A percentile compares a stretch with the other conserved stretches of the same genome.
Conservation (phyloP, 345 rosid genomes). For the Rhizophora apiculata region DNA sequence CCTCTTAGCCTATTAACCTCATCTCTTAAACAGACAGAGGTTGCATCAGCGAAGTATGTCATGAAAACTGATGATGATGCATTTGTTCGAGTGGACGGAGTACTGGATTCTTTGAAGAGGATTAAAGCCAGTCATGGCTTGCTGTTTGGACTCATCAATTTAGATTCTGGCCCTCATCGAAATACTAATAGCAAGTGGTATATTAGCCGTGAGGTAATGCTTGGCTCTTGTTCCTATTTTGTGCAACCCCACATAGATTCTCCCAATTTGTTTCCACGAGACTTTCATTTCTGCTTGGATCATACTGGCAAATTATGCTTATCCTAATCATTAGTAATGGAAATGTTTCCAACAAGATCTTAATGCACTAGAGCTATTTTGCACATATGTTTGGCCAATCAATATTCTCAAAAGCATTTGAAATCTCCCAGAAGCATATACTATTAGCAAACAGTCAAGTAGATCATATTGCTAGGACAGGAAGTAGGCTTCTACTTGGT, state of each 20-base stretch:
- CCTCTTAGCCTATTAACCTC: slow-evolving; percentile 4
- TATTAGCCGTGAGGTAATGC: slow-evolving; percentile 76
- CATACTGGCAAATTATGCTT: background rate
- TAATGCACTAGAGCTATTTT: too few species aligned
- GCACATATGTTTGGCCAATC: too few species aligned
- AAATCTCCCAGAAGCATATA: background rate
- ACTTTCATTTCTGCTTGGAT: background rate
- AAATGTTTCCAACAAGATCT: too few species aligned
- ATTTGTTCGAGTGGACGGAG: slow-evolving; percentile 90
- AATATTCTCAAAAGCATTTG: background rate
- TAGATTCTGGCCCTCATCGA: slow-evolving; percentile 84
- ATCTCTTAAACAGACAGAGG: slow-evolving; percentile 54
- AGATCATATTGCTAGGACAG: background rate
- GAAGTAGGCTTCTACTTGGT: background rate
- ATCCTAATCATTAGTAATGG: background rate
- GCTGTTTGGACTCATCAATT: slow-evolving; percentile 86
- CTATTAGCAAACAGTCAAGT: background rate
- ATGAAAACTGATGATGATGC: slow-evolving; percentile 99
- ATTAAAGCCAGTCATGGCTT: slow-evolving; percentile 55
- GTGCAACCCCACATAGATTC: background rate
- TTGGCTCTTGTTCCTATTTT: background rate
- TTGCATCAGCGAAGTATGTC: slow-evolving; percentile 71
- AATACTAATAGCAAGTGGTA: slow-evolving; percentile 91
- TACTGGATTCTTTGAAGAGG: slow-evolving; percentile 55
- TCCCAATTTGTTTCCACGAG: background rate